Conservation (phyloP, 768 basidiomycete species). For the Hypsizygus marmoreus region DNA sequence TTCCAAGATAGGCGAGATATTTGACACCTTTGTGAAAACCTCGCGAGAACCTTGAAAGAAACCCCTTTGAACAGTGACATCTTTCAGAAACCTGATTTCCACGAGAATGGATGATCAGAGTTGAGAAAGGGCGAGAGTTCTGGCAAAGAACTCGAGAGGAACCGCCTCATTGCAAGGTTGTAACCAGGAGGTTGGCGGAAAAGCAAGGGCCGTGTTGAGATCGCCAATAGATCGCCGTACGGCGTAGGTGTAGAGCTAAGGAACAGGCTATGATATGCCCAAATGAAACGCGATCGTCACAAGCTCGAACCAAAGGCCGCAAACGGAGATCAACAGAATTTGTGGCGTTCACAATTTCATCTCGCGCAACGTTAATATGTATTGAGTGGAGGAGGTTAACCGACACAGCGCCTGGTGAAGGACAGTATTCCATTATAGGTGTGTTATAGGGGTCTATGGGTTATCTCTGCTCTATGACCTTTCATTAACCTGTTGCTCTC, state of each 20-base stretch:
- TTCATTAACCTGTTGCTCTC: slow-evolving; percentile 50
- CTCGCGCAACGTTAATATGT: slow-evolving; percentile 10
- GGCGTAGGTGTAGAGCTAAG: slow-evolving; percentile 10
- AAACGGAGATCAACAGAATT: slow-evolving; percentile 9
- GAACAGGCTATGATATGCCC: slow-evolving; percentile 13
- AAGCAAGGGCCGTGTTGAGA: slow-evolving; percentile 19
- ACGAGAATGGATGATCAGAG: slow-evolving; percentile 19
- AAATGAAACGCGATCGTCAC: slow-evolving; percentile 17
- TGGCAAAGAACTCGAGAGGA: slow-evolving; percentile 12
- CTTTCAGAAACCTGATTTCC: slow-evolving; percentile 25
- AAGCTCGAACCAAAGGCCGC: slow-evolving; percentile 2
- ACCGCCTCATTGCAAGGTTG: slow-evolving; percentile 22
- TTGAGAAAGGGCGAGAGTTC: slow-evolving; percentile 17
- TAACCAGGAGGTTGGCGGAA: slow-evolving; percentile 22
- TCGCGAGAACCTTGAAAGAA: slow-evolving; percentile 23
- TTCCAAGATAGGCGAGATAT: slow-evolving; percentile 38
- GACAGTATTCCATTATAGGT: slow-evolving; percentile 12
- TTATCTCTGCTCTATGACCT: slow-evolving; percentile 18
- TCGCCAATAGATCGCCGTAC: slow-evolving; percentile 26
- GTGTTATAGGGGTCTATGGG: slow-evolving; percentile 11
- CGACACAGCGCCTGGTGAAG: slow-evolving; percentile 6
- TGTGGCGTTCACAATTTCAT: slow-evolving; percentile 19
- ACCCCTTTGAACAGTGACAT: slow-evolving; percentile 33
- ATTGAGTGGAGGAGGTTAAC: slow-evolving; percentile 5
- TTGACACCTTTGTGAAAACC: slow-evolving; percentile 25